Base-by-base conservation (phyloP, 345 rosid species). In the Dipteronia dyeriana region DNA sequence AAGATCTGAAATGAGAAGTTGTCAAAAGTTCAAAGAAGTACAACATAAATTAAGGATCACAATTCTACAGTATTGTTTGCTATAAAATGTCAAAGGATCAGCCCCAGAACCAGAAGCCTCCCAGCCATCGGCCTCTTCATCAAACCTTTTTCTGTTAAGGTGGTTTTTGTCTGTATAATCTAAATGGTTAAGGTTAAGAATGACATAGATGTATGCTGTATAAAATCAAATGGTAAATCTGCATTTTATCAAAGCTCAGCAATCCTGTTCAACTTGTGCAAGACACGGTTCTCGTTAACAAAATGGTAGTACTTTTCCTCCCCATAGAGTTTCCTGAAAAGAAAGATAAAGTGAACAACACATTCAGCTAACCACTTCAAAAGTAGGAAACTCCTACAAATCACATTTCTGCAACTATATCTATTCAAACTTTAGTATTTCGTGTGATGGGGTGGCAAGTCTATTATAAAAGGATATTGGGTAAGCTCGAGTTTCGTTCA, bases 301-400 rank as follows among this genome's bases (percentile, higher is more conserved):
- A 70, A 66, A 76, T 82, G 74, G 75, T 80, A 85, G 80, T 91
- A 92, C 34, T 79, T 85, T 76, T 86, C 93, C 79, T 88, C 88
- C 53, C 83, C 93, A 53, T 94, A 94, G 51, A 91, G 81, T 75
- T 64, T 64, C 89, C 95, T 92, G 97, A 49, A 74, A 76, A 75
- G 95, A 34, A 76, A 70, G 77, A 78, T 77, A 71, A 68, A 53
- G 23, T 22, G 34, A 73, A 49, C 47, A 49, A 17, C 4, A 26
- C 38, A 5, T 59, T n/a, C 13, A 9, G 26, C 9, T 59, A 7
- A 59, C 2, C 9, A 20, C 23, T 19, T 19, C 26, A 9, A n/a
- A 10, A 7, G n/a, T 14, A n/a, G 23, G 25, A 19, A 56, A 56
- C 1, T 19, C 9, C 23, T 17, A 57, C 20, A 25, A 34, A 19